phyloP scores from a whole-genome alignment of 2,329 filamentous ascomycete species.

The Fusarium sp. region DNA sequence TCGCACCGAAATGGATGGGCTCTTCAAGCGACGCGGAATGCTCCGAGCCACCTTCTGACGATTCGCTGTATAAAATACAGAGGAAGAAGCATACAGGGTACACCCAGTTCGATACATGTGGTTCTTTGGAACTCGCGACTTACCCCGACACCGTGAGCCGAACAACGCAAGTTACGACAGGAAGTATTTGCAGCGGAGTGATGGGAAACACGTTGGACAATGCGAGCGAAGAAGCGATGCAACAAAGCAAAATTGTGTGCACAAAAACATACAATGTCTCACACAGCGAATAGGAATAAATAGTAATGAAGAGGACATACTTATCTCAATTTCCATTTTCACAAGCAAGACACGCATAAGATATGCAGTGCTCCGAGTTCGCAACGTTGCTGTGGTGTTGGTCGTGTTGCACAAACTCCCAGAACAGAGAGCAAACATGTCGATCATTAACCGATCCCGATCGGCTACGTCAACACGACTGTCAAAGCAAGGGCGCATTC shows the following conservation, averaged over 20 bases:
- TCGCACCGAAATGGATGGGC: slow-evolving; percentile 71
- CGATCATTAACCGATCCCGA: background rate
- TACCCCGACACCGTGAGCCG: background rate
- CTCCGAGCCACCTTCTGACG: background rate
- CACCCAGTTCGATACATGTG: background rate
- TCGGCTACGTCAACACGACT: slow-evolving; percentile 4
- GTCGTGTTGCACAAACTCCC: background rate
- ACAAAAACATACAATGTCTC: slow-evolving; percentile 14
- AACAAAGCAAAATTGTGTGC: slow-evolving; percentile 7
- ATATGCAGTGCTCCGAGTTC: background rate
- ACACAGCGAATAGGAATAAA: background rate
- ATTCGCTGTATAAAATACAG: slow-evolving; percentile 1
- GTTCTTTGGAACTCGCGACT: background rate
- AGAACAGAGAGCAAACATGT: background rate
- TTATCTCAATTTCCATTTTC: fast-evolving
- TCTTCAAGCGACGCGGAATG: slow-evolving; percentile 63
- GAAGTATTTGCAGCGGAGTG: background rate
- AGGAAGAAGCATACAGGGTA: slow-evolving; percentile 26
- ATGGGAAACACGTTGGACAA: background rate
- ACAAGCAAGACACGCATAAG: background rate
- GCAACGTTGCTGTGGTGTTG: background rate
- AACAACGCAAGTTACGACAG: background rate
- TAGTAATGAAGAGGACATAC: fast-evolving
- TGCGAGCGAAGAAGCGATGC: slow-evolving; percentile 18
- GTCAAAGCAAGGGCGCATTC: slow-evolving; percentile 17